Conservation (phyloP, 139 green algal genomes). For the Nannochloris sp. region DNA sequence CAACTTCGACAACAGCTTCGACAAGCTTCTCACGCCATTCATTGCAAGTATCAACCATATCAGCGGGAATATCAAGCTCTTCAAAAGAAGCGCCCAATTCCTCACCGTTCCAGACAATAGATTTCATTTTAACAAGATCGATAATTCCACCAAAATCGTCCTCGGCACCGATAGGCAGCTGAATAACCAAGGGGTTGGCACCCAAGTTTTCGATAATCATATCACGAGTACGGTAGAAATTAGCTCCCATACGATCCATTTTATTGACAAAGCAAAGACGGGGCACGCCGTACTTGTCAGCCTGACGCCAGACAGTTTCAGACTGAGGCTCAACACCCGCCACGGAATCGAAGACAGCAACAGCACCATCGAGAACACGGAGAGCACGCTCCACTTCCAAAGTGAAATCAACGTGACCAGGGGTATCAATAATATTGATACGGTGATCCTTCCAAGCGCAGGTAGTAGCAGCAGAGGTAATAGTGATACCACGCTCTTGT, state of each 20-base stretch:
- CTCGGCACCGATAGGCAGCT: slow-evolving; percentile 92
- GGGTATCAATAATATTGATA: slow-evolving; percentile 99
- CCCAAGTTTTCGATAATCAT: slow-evolving; percentile 86
- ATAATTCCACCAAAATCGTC: slow-evolving; percentile 88
- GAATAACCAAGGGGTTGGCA: slow-evolving; percentile 70
- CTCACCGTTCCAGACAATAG: slow-evolving; percentile 84
- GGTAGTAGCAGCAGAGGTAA: slow-evolving; percentile 96
- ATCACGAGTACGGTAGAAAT: slow-evolving; percentile 82
- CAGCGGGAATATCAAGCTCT: slow-evolving; percentile 76
- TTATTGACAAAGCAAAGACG: slow-evolving; percentile 99
- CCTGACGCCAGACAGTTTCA: slow-evolving; percentile 98
- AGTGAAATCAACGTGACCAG: slow-evolving; percentile 96
- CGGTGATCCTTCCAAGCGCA: slow-evolving; percentile 93
- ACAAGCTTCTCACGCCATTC: slow-evolving; percentile 89
- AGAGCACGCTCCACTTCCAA: slow-evolving; percentile 98
- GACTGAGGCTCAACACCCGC: slow-evolving; percentile 96
- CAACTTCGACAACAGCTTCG: slow-evolving; percentile 82
- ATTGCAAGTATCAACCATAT: slow-evolving; percentile 69
- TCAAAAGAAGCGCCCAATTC: slow-evolving; percentile 93
- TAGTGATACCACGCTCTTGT: slow-evolving; percentile 99
- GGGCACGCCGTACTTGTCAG: slow-evolving; percentile 96
- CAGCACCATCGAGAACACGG: slow-evolving; percentile 95
- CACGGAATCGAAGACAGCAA: slow-evolving; percentile 94
- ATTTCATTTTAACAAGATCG: slow-evolving; percentile 97
- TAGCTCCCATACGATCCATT: slow-evolving; percentile 98